These are phyloP conservation scores for Diplodia mutila DNA, from an alignment of 2,329 filamentous ascomycete species.

Conservation along the genomic window DNA sequence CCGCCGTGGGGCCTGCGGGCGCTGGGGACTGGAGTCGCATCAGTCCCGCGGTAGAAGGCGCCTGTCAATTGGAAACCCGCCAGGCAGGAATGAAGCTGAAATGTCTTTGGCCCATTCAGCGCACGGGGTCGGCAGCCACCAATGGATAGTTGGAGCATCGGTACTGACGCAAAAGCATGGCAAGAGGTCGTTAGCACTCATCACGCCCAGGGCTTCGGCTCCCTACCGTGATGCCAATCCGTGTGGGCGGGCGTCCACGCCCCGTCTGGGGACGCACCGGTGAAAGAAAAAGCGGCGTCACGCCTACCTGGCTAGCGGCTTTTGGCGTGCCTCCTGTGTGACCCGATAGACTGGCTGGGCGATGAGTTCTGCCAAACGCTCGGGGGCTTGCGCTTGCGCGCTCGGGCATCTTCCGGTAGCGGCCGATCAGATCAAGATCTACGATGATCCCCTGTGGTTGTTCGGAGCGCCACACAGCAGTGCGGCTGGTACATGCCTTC, in stretches of 20 bases:
- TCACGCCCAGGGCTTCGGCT: too few species aligned
- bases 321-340: conserved; percentile 3
- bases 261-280: not conserved
- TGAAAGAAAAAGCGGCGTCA: not conserved
- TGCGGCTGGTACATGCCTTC: not conserved
- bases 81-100: not conserved
- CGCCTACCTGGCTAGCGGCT: not conserved
- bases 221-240: not conserved
- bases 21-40: not conserved
- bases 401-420: not conserved
- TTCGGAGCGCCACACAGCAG: conserved; percentile 1
- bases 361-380: not conserved
- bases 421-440: conserved; percentile 10
- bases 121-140: not conserved
- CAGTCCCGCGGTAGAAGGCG: not conserved
- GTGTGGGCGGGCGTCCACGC: not conserved
- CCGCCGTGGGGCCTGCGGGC: not conserved
- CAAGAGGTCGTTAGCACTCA: too few species aligned
- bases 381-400: conserved; percentile 13
- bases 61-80: not conserved
- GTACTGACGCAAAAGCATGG: too few species aligned
- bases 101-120: not conserved
- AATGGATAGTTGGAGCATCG: not conserved
- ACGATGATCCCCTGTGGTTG: not conserved
- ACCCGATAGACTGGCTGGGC: not conserved